Percentiles rank a stretch among this genome's conserved stretches.
These are phyloP conservation scores for Pichia sp. DNA, from an alignment of 1,139 yeast genomes.

Conservation along the genomic window DNA sequence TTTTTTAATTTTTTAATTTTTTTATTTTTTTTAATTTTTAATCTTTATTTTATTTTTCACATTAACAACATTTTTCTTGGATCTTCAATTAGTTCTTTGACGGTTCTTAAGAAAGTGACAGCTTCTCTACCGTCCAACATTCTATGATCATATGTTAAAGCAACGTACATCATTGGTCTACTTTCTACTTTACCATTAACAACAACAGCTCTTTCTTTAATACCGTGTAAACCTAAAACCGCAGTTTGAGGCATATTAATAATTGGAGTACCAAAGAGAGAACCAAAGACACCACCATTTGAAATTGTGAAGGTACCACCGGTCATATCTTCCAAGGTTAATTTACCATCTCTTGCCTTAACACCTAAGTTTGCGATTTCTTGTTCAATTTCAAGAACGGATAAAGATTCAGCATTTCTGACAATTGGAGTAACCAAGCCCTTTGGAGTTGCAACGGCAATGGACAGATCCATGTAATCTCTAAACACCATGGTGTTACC, in stretches of 20 bases:
- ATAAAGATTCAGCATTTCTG: slow-evolving; percentile 91
- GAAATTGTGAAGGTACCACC: slow-evolving; percentile 99
- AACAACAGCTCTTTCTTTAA: slow-evolving; percentile 88
- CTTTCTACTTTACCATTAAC: slow-evolving; percentile 93
- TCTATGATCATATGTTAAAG: slow-evolving; percentile 97
- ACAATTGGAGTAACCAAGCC: slow-evolving; percentile 98
- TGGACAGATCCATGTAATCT: slow-evolving; percentile 91
- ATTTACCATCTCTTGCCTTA: slow-evolving; percentile 96
- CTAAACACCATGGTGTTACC: slow-evolving; percentile 92
- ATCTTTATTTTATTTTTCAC: no score
- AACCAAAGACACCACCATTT: slow-evolving; percentile 98
- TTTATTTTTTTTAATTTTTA: no score
- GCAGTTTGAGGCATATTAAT: slow-evolving; percentile 98
- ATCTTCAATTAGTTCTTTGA: slow-evolving; percentile 96
- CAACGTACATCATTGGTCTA: slow-evolving; percentile 99
- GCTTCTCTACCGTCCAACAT: slow-evolving; percentile 99
- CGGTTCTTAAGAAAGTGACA: slow-evolving; percentile 90
- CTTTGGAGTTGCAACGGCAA: slow-evolving; percentile 99
- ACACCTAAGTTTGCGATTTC: slow-evolving; percentile 77
- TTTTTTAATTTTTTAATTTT: no score
- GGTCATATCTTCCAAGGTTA: slow-evolving; percentile 96
- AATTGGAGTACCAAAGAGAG: slow-evolving; percentile 96
- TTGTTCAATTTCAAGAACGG: slow-evolving; percentile 83
- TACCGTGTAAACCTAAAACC: slow-evolving; percentile 95
- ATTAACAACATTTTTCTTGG: slow-evolving; percentile 94